Evolutionary conservation across 176 grass and related monocot species (phyloP), one percentile per base, ranked within the genome.

Genomic region (Aegilops longissima): DNA sequence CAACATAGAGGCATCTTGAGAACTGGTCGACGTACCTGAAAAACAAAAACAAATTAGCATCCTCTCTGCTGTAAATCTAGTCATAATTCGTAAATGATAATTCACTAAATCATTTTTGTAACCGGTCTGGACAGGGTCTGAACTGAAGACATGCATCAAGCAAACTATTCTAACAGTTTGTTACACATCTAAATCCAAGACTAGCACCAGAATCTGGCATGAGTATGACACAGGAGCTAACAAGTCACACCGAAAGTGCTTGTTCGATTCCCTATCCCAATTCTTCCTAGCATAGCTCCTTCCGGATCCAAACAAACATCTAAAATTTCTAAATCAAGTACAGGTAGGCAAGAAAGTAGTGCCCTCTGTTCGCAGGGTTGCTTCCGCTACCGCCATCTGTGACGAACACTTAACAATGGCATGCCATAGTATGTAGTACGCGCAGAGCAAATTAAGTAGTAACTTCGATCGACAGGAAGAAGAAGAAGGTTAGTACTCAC

Each of bases 1-100:
- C 95, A 56, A 95, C 93, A 85, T 91, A 90, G 9, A 98, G 91
- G 77, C 93, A 95, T 74, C 95, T 92, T 25, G 91, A 95, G 89
- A 98, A 98, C 69, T 98, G 91, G 51, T 98, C 95, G 3, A 98
- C n/a, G 3, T 97, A 97, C 85, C 91, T 97, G 83, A 84, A 30
- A 84, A 84, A 30, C 42, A 66, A 67, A 67, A 69, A 70, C 9
- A 30, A 47, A 40, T 44, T 4, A 77, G 73, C 2, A 76, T 18
- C 8, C n/a, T 6, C 9, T 68, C 23, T 66, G 42, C 7, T 66
- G 8, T 3, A 44, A 35, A 82, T 82, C 12, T 69, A 17, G 21
- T 54, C 44, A 17, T 45, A 66, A 45, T 11, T 30, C 66, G 14
- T 6, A 23, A 80, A 30, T 66, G 38, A 47, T 2, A 78, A 51